Conservation (phyloP, 108 stramenopile genomes). For the Epipyxis sp. region DNA sequence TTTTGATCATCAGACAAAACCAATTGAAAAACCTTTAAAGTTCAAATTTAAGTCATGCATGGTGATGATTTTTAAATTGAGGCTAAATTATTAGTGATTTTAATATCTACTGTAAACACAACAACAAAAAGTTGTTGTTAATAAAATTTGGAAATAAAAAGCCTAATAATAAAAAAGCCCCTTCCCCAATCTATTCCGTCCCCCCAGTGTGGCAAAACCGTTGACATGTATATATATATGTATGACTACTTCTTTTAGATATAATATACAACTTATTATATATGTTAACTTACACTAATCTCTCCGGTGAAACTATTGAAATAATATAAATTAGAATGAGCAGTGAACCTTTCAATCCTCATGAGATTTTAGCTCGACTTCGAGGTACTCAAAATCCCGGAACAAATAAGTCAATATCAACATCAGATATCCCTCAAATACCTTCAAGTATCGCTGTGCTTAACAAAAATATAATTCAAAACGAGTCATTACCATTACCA, state of each 20-base stretch:
- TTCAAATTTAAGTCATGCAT: neutral
- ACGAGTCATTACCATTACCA: neutral
- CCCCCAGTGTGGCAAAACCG: neutral
- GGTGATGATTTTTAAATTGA: neutral
- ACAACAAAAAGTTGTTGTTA: neutral
- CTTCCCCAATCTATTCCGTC: neutral
- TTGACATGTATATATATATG: neutral
- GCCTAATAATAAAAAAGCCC: neutral
- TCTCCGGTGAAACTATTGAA: too few species aligned
- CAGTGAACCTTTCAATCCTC: conserved; percentile 20
- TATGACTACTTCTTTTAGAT: neutral
- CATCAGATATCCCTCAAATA: neutral
- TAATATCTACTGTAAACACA: neutral
- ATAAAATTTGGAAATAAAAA: neutral
- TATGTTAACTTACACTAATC: too few species aligned
- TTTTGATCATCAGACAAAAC: neutral
- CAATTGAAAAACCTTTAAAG: neutral
- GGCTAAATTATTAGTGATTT: neutral
- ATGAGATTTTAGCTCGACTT: conserved; percentile 8
- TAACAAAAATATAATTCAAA: neutral
- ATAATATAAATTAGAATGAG: too few species aligned
- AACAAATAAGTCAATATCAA: neutral
- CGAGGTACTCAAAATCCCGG: neutral
- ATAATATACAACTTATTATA: neutral
- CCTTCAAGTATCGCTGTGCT: too few species aligned